These are phyloP conservation scores for Pilaira anomala DNA, from an alignment of 192 early-diverging fungal genomes.

Conservation along the genomic window DNA sequence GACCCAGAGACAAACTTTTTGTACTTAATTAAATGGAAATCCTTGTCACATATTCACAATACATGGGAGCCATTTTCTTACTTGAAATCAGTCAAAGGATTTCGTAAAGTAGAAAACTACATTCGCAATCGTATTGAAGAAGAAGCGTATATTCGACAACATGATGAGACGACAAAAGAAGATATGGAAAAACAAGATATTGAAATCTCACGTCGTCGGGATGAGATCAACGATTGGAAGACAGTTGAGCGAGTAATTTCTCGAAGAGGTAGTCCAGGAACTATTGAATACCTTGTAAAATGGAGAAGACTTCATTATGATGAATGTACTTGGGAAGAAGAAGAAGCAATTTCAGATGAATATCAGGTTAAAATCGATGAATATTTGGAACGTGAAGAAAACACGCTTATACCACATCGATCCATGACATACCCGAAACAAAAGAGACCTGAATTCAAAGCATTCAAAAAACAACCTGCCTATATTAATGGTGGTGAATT, in stretches of 20 bases:
- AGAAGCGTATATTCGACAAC: constrained; percentile 53
- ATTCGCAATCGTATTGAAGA: constrained; percentile 60
- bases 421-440: constrained; percentile 47
- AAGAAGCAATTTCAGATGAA: constrained; percentile 61
- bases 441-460: constrained; percentile 74
- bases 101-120: constrained; percentile 88
- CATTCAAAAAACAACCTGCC: constrained; percentile 71
- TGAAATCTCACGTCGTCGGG: constrained; percentile 75
- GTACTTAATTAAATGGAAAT: constrained; percentile 94
- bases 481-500: constrained; percentile 85
- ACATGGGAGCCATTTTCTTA: constrained; percentile 80
- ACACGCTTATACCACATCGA: constrained; percentile 70
- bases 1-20: constrained; percentile 60
- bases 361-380: constrained; percentile 85
- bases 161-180: constrained; percentile 73
- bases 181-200: constrained; percentile 89
- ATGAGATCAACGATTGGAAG: constrained; percentile 77
- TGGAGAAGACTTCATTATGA: constrained; percentile 89
- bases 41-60: constrained; percentile 83
- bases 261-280: constrained; percentile 44
- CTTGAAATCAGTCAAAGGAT: constrained; percentile 75
- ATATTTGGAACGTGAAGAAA: constrained; percentile 77
- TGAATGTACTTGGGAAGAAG: constrained; percentile 88
- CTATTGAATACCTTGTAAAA: constrained; percentile 88
- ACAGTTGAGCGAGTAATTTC: constrained; percentile 89